Evolutionary conservation across 495 filamentous ascomycete species (phyloP), one percentile per base, ranked within the genome.

Genomic region (Letharia lupina): DNA sequence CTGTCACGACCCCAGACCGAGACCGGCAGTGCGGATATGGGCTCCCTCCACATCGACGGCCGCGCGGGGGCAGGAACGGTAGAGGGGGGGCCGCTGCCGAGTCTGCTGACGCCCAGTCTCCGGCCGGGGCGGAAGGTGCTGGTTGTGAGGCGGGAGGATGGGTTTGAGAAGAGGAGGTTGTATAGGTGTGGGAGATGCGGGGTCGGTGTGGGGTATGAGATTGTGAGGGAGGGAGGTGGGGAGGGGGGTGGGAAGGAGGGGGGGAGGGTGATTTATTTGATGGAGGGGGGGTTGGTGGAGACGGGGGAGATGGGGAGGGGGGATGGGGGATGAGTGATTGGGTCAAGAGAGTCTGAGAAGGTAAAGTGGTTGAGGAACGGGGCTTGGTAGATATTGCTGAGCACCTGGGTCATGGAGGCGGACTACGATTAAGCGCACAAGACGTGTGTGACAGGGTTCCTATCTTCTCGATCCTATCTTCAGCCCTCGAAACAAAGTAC

Each of bases 121-220:
- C 77, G 12, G 60, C 76, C 4, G 73, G 78, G 0, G 81, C 74
- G 77, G 0, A 79, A 79, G 18, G 71, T 82, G 28, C 78, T 82
- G 6, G 74, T 92, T 0, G 76, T 90, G 20, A 74, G 82, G 7
- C 77, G 85, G 4, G 82, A 83, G 68, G 87, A 90, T 63, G 89
- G 89, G 33, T 91, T 90, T 61, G 89, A 92, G 78, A 90, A 89
- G 78, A 73, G 89, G 37, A 73, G 81, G 56, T 67, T 86, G 23
- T 75, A 80, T 60, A 75, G 83, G 33, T 91, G 89, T 75, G 83
- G 80, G 4, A 74, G 88, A 65, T 92, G 89, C 76, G 76, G 79
- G 37, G 70, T 89, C 33, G 76, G 83, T 4, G 79, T 89, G 57
- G 89, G 85, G 44, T 92, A 92, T 62, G 74, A 73, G 64, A 68